Evolutionary conservation across 768 basidiomycete species (phyloP).

Genomic region (Boletus sp.): DNA sequence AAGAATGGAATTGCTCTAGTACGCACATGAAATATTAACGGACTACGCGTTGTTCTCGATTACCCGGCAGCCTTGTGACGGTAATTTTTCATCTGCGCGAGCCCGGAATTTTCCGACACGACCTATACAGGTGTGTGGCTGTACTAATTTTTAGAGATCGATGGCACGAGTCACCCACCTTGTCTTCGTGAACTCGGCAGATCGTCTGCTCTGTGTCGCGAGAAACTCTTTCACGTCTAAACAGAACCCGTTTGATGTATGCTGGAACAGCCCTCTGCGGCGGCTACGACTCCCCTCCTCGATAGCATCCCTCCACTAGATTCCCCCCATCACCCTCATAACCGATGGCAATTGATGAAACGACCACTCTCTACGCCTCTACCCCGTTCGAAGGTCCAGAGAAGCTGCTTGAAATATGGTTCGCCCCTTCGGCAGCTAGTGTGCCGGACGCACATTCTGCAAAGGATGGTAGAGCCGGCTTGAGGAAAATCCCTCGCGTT

Average conservation of each 20-base stretch:
- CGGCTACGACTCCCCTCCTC: constrained; percentile 39
- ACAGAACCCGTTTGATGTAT: constrained; percentile 43
- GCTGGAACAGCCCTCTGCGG: constrained; percentile 35
- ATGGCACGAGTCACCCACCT: constrained; percentile 3
- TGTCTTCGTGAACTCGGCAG: constrained; percentile 18
- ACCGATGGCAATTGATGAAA: constrained; percentile 28
- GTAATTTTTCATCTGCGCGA: neutral
- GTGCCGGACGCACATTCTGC: constrained; percentile 46
- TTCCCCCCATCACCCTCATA: neutral
- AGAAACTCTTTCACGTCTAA: constrained; percentile 8
- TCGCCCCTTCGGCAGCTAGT: constrained; percentile 70
- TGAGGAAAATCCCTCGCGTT: constrained; percentile 69
- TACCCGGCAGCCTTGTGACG: neutral
- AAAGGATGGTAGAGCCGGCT: constrained; percentile 55
- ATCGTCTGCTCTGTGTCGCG: constrained; percentile 17
- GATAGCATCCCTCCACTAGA: constrained; percentile 44
- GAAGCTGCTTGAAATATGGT: constrained; percentile 97
- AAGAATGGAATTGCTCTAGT: neutral
- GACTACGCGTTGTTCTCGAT: neutral
- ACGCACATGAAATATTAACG: neutral
- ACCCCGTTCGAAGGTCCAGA: constrained; percentile 90
- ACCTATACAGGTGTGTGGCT: constrained; percentile 28
- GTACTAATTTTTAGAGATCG: constrained; percentile 17
- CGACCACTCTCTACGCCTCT: constrained; percentile 28
- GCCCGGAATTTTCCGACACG: constrained; percentile 12